Conservation (phyloP, 495 filamentous ascomycete genomes). For the Penicillium subrubescens region DNA sequence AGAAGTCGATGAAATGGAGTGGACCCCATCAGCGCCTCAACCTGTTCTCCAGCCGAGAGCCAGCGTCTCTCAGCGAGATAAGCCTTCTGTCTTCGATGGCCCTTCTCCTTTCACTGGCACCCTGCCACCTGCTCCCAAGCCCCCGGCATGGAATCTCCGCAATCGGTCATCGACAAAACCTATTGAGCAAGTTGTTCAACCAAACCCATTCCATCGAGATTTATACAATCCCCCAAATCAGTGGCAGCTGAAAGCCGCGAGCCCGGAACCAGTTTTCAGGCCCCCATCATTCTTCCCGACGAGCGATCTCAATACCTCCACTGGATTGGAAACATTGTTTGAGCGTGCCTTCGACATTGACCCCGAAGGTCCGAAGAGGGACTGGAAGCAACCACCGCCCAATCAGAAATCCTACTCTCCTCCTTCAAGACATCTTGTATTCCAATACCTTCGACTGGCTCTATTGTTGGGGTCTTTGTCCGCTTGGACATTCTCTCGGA, state of each 20-base stretch:
- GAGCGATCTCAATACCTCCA: constrained; percentile 44
- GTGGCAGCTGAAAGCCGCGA: constrained; percentile 23
- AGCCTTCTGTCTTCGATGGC: constrained; percentile 41
- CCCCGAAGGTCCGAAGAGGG: constrained; percentile 25
- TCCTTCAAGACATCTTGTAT: constrained; percentile 22
- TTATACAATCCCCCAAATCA: constrained; percentile 22
- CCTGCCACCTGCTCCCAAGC: constrained; percentile 66
- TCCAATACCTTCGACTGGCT: constrained; percentile 37
- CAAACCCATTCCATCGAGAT: constrained; percentile 41
- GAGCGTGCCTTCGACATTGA: constrained; percentile 48
- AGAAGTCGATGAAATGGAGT: constrained; percentile 71
- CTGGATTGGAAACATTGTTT: constrained; percentile 51
- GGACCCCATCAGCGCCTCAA: constrained; percentile 67
- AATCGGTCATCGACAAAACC: constrained; percentile 53
- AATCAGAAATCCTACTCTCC: constrained; percentile 12
- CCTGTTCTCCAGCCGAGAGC: constrained; percentile 41
- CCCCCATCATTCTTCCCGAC: constrained; percentile 54
- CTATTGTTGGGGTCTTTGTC: constrained; percentile 34
- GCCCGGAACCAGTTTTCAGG: constrained; percentile 42
- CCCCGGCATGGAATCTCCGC: constrained; percentile 63
- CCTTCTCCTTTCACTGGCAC: constrained; percentile 60
- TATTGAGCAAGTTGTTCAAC: constrained; percentile 38
- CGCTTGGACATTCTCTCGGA: constrained; percentile 41
- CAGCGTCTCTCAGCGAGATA: constrained; percentile 31
- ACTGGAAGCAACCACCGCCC: constrained; percentile 17